These are phyloP conservation scores for Candida khao-thaluensis DNA, from an alignment of 805 yeast genomes.

Conservation along the genomic window DNA sequence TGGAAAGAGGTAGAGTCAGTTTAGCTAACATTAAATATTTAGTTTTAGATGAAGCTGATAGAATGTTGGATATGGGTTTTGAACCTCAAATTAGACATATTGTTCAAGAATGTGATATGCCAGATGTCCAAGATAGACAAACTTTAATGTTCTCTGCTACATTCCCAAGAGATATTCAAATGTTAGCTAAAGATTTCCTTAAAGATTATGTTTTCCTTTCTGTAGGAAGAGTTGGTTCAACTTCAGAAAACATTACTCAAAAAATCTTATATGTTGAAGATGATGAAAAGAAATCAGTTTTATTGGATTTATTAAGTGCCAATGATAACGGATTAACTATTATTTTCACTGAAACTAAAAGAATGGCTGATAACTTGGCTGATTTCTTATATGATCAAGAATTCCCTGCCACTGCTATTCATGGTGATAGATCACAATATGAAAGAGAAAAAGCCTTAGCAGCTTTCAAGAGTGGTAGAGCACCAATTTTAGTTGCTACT, in stretches of 20 bases:
- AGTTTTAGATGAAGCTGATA: slow-evolving; percentile 98
- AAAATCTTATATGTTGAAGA: slow-evolving; percentile 87
- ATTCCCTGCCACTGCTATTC: slow-evolving; percentile 97
- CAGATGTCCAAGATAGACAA: slow-evolving; percentile 85
- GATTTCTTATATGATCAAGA: slow-evolving; percentile 86
- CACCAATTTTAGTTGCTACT: slow-evolving; percentile 96
- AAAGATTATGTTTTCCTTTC: slow-evolving; percentile 93
- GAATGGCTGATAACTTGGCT: slow-evolving; percentile 95
- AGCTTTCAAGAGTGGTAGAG: slow-evolving; percentile 86
- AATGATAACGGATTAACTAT: slow-evolving; percentile 84
- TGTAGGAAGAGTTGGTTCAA: slow-evolving; percentile 99
- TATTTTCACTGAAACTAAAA: slow-evolving; percentile 96
- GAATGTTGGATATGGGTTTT: slow-evolving; percentile 99
- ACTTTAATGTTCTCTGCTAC: slow-evolving; percentile 99
- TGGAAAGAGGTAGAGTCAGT: slow-evolving; percentile 93
- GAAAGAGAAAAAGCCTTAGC: slow-evolving; percentile 98
- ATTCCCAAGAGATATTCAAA: slow-evolving; percentile 96
- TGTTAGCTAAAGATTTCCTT: slow-evolving; percentile 95
- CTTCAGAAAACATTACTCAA: slow-evolving; percentile 98
- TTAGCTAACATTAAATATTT: slow-evolving; percentile 86
- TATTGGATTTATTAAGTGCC: slow-evolving; percentile 78
- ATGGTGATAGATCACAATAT: slow-evolving; percentile 97
- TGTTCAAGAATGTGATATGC: slow-evolving; percentile 98
- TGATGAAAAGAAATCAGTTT: slow-evolving; percentile 86
- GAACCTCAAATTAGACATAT: slow-evolving; percentile 99